Conservation (phyloP, 352 stramenopile genomes). For the Globisporangium echinulatum region DNA sequence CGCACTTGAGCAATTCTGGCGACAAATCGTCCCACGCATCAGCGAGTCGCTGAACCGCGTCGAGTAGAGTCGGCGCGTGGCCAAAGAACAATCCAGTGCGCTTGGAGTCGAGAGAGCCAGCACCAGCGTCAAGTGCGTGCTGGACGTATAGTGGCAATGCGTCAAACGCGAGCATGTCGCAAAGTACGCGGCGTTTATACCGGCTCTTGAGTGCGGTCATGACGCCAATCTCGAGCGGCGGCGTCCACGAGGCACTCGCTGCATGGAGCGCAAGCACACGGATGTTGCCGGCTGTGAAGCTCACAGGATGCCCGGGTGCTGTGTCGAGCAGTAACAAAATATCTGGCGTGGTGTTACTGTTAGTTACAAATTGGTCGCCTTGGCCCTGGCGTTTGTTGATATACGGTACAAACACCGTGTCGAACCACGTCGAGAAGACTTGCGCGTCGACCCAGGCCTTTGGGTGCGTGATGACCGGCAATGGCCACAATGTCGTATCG, state of each 20-base stretch:
- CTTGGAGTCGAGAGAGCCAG: neutral
- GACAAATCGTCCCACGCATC: conserved; percentile 16
- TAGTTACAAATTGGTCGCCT: too few relatives aligned
- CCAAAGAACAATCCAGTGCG: conserved; percentile 16
- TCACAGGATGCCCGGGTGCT: conserved; percentile 11
- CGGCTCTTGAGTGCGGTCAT: conserved; percentile 20
- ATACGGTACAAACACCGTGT: conserved; percentile 8
- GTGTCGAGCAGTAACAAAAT: conserved; percentile 15
- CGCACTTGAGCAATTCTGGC: conserved; percentile 8
- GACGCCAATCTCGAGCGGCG: conserved; percentile 19
- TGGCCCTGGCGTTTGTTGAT: neutral
- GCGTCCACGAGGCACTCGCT: conserved; percentile 8
- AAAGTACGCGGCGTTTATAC: conserved; percentile 17
- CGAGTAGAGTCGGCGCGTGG: conserved; percentile 16
- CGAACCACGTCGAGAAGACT: conserved; percentile 13
- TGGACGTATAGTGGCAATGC: conserved; percentile 8
- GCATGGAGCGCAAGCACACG: conserved; percentile 9
- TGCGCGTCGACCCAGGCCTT: conserved; percentile 15
- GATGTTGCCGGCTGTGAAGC: conserved; percentile 9
- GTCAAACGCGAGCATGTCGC: conserved; percentile 16
- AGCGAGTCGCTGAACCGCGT: conserved; percentile 12
- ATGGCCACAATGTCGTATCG: neutral
- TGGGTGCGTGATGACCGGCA: conserved; percentile 1
- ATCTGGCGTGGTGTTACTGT: neutral
- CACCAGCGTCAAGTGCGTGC: neutral